phyloP scores from a whole-genome alignment of 2,329 filamentous ascomycete genomes.

The Trichophyton equinum region DNA sequence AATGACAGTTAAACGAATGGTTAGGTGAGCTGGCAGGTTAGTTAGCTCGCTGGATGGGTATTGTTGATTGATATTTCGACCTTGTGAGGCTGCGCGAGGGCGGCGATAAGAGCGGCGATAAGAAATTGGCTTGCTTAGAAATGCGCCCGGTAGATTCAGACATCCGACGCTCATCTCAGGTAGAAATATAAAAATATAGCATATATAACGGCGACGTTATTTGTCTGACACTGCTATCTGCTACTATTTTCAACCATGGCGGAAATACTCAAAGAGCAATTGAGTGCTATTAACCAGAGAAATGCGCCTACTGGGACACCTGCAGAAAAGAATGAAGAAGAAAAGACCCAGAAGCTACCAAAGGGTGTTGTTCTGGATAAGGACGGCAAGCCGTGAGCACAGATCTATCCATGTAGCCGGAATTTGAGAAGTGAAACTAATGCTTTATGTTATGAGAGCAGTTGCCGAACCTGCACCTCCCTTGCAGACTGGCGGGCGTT shows the following conservation, averaged over 20 bases:
- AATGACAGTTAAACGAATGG: too few relatives aligned
- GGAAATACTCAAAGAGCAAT: conserved; percentile 18
- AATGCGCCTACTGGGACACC: conserved; percentile 1
- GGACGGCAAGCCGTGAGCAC: conserved; percentile 38
- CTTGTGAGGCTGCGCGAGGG: too few relatives aligned
- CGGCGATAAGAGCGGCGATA: neutral
- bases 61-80: too few relatives aligned
- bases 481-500: conserved; percentile 35
- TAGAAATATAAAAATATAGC: neutral
- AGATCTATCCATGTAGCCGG: neutral
- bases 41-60: too few relatives aligned
- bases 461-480: conserved; percentile 39
- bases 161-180: too few relatives aligned
- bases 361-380: conserved; percentile 39
- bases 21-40: too few relatives aligned
- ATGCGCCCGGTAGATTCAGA: neutral
- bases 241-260: conserved; percentile 9
- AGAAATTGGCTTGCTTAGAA: neutral
- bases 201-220: neutral
- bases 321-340: conserved; percentile 15
- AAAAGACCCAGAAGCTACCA: conserved; percentile 21
- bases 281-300: conserved; percentile 11
- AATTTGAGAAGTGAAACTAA: neutral
- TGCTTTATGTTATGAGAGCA: conserved; percentile 13
- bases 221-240: neutral